Percentiles rank a stretch among this genome's conserved stretches.
phyloP scores from a whole-genome alignment of 495 filamentous ascomycete genomes.

The Annulohypoxylon maeteangense region DNA sequence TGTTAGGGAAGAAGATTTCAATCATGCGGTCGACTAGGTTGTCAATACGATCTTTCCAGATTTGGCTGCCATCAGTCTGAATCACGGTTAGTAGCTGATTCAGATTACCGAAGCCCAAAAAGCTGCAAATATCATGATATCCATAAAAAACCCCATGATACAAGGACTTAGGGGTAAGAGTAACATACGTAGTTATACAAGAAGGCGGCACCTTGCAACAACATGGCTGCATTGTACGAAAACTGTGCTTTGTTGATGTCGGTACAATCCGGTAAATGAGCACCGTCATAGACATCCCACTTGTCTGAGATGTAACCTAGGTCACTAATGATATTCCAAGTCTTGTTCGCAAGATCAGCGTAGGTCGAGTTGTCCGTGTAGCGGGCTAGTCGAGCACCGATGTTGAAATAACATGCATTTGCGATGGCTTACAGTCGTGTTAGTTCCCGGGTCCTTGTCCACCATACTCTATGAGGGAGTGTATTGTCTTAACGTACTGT shows the following conservation, averaged over 20 bases:
- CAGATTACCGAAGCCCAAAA: neutral
- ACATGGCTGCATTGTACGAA: conserved; percentile 69
- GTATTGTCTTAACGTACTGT: conserved; percentile 58
- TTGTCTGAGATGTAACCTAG: conserved; percentile 54
- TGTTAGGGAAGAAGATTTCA: conserved; percentile 58
- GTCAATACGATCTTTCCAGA: conserved; percentile 58
- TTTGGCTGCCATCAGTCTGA: conserved; percentile 59
- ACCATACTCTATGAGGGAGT: neutral
- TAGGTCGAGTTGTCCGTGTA: conserved; percentile 72
- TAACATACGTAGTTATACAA: conserved; percentile 65
- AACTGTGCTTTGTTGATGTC: conserved; percentile 57
- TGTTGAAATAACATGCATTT: conserved; percentile 72
- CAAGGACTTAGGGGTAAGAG: neutral
- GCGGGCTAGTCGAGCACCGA: conserved; percentile 67
- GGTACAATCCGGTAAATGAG: conserved; percentile 52
- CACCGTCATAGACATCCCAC: conserved; percentile 63
- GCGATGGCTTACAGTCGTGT: conserved; percentile 56
- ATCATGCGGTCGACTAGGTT: conserved; percentile 54
- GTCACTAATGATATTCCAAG: conserved; percentile 63
- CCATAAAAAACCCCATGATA: neutral
- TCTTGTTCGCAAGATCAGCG: conserved; percentile 66
- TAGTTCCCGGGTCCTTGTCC: conserved; percentile 9
- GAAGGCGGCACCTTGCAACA: conserved; percentile 66
- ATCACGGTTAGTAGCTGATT: conserved; percentile 25
- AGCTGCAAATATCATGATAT: neutral